Base-by-base conservation (phyloP, 805 yeast species). In the Zygotorulaspora chibaensis region DNA sequence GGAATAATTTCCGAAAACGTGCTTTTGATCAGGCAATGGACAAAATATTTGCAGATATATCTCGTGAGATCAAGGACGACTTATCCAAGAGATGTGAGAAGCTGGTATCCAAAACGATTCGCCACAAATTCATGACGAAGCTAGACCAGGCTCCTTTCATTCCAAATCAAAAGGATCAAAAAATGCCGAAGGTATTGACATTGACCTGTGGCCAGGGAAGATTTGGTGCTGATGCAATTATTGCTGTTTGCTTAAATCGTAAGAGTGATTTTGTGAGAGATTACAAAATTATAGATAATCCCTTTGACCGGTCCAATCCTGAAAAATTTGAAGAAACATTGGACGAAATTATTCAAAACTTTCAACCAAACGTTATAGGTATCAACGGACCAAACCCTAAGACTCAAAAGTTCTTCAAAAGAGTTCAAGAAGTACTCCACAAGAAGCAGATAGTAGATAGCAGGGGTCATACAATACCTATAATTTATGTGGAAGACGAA, bases 111-210 rank as follows among this genome's bases (percentile, higher is more conserved):
- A 75, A 73, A 47, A 82, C 83, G 47, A 79, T 91, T 29, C 82
- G 98, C 54, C 74, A 76, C 35, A 71, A 76, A 25, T 84, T 91
- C 58, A 71, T 79, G 62, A 73, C 77, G 17, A 84, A 82, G 57
- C 74, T 93, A 29, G 93, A 91, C 63, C 98, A 90, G 70, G 96
- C 98, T 2, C 97, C 99, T 27, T 90, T 72, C 66, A 81, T 85
- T 55, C 96, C 98, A 5, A 75, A 77, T 38, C 84, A 86, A 4
- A 83, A 75, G 53, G 86, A 80, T 36, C 96, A 97, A 37, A 85
- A 95, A 3, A 74, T 81, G 43, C 96, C 99, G 16, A 81, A 85
- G 51, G 91, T 88, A 0, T 70, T 93, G 52, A 81, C 96, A 0
- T 58, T 93, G 26, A 78, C 95, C 0, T 81, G 85, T 55, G 99